Evolutionary conservation across 352 stramenopile species (phyloP).

Genomic region (Pythium sp.): DNA sequence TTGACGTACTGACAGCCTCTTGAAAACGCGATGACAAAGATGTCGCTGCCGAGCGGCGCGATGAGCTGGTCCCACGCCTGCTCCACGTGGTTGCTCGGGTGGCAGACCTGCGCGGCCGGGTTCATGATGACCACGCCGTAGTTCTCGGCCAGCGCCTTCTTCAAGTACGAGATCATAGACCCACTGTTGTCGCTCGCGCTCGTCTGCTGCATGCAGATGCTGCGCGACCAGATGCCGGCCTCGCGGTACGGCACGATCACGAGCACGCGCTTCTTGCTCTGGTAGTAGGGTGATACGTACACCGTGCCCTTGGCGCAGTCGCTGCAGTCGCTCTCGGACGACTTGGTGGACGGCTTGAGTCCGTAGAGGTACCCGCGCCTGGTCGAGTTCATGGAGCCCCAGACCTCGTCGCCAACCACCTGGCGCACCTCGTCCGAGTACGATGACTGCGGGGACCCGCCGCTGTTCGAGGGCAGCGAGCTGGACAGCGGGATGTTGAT

Average conservation of each 20-base stretch:
- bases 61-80: conserved; percentile 80
- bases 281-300: conserved; percentile 62
- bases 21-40: conserved; percentile 82
- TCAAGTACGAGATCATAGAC: conserved; percentile 78
- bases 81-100: conserved; percentile 70
- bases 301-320: conserved; percentile 70
- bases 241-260: conserved; percentile 86
- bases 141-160: conserved; percentile 75
- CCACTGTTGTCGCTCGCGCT: conserved; percentile 55
- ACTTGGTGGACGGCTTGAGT: conserved; percentile 19
- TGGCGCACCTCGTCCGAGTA: conserved; percentile 27
- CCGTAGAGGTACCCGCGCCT: conserved; percentile 26
- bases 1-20: conserved; percentile 75
- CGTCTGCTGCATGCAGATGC: conserved; percentile 77
- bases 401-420: conserved; percentile 20
- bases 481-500: conserved; percentile 9
- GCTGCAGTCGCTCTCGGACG: conserved; percentile 34
- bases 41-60: conserved; percentile 52
- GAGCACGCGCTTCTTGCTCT: conserved; percentile 59
- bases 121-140: conserved; percentile 86
- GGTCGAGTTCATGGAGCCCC: conserved; percentile 18
- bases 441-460: conserved; percentile 12
- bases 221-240: conserved; percentile 82
- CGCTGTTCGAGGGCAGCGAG: conserved; percentile 11
- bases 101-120: conserved; percentile 69